Evolutionary conservation across 352 stramenopile species (phyloP).

Genomic region (Peronospora farinosa): DNA sequence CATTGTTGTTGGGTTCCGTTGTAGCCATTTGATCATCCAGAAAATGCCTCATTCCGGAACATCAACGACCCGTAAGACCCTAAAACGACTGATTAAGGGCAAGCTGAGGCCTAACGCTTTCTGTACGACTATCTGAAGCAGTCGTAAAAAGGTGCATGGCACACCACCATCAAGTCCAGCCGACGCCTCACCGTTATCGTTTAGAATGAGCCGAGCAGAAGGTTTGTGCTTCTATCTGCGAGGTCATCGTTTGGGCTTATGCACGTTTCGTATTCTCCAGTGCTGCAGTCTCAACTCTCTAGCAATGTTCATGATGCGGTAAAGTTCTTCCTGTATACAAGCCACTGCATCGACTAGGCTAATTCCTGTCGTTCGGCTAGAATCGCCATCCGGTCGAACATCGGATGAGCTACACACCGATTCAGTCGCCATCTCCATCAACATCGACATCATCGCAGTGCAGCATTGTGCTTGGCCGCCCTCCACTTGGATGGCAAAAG

Average conservation of each 20-base stretch:
- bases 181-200: constrained; percentile 16
- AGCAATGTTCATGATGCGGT: constrained; percentile 3
- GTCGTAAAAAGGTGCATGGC: background rate
- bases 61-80: constrained; percentile 8
- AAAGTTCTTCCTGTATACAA: background rate
- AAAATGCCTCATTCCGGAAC: constrained; percentile 1
- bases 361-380: constrained; percentile 4
- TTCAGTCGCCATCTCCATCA: constrained; percentile 21
- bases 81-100: background rate
- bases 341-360: background rate
- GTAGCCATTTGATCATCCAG: constrained; percentile 10
- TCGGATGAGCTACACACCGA: constrained; percentile 5
- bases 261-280: constrained; percentile 2
- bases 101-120: constrained; percentile 6
- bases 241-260: background rate
- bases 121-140: constrained; percentile 1
- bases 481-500: constrained; percentile 41
- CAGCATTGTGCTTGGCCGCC: constrained; percentile 31
- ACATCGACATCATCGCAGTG: constrained; percentile 34
- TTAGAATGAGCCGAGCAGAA: constrained; percentile 32
- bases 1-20: background rate
- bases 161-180: constrained; percentile 9
- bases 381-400: background rate
- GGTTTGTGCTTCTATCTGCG: constrained; percentile 12
- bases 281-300: constrained; percentile 26